Evolutionary conservation across 1,284 basidiomycete species (phyloP).

Genomic region (Apiotrichum sp.): DNA sequence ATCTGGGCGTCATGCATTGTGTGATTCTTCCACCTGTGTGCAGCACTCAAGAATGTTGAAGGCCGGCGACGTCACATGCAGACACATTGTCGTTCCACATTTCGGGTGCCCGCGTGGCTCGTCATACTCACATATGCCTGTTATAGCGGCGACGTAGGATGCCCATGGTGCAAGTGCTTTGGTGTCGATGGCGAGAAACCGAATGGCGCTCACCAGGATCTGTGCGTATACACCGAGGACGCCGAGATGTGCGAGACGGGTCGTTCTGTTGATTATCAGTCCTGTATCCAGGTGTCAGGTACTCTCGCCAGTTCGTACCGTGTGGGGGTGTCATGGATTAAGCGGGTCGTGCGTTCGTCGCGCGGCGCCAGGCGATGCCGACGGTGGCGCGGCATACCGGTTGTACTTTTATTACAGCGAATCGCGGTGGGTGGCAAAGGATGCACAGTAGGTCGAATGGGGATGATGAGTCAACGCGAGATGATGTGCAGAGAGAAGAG

Average conservation of each 20-base stretch:
- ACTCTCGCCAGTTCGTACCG: neutral
- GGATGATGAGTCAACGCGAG: neutral
- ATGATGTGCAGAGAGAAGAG: neutral
- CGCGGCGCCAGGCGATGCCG: neutral
- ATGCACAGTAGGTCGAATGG: neutral
- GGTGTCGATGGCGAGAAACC: neutral
- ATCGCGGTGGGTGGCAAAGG: neutral
- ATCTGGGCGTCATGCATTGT: neutral
- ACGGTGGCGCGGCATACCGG: neutral
- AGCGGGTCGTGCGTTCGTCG: neutral
- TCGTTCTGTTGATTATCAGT: neutral
- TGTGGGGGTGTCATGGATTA: neutral
- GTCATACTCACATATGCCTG: neutral
- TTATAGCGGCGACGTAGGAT: neutral
- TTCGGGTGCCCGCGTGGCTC: no score
- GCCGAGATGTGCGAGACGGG: conserved; percentile 2
- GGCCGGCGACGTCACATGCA: neutral
- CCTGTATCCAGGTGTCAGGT: no score
- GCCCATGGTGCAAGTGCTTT: neutral
- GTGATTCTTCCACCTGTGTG: no score
- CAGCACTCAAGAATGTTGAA: neutral
- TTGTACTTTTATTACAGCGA: no score
- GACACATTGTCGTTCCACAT: neutral
- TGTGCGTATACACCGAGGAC: neutral
- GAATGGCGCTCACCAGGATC: neutral